These are phyloP conservation scores for Penicillium chermesinum DNA, from an alignment of 495 filamentous ascomycete genomes.

Conservation along the genomic window DNA sequence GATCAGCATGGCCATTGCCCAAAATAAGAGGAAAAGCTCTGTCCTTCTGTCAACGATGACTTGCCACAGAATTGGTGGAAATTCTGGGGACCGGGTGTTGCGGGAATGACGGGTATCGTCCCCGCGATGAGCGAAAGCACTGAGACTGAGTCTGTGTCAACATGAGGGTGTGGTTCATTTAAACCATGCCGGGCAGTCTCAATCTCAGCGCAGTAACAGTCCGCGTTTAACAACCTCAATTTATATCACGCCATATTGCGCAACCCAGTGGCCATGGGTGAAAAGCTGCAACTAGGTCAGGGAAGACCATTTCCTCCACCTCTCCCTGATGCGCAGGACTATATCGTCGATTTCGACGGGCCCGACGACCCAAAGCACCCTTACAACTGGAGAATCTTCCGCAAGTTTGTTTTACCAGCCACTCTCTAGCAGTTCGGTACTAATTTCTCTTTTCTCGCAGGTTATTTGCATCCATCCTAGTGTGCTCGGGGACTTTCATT, in stretches of 20 bases:
- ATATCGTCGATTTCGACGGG: slow-evolving; percentile 52
- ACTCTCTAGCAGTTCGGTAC: background rate
- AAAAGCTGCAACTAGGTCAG: slow-evolving; percentile 13
- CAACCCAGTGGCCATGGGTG: background rate
- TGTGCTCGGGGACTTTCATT: slow-evolving; percentile 47
- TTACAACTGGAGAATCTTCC: slow-evolving; percentile 45
- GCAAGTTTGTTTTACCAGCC: slow-evolving; percentile 17
- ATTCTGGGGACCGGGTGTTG: background rate
- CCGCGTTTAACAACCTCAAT: too few relatives aligned
- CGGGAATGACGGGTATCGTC: slow-evolving; percentile 3
- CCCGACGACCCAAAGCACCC: slow-evolving; percentile 46
- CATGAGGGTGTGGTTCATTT: too few relatives aligned
- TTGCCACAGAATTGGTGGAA: background rate
- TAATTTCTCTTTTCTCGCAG: slow-evolving; percentile 9
- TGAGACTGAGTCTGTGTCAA: too few relatives aligned
- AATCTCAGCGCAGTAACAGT: too few relatives aligned
- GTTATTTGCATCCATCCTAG: slow-evolving; percentile 26
- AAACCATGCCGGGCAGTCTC: too few relatives aligned
- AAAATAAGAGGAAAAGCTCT: too few relatives aligned
- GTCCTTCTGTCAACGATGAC: too few relatives aligned
- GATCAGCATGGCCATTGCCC: background rate
- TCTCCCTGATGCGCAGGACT: slow-evolving; percentile 35
- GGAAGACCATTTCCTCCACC: slow-evolving; percentile 38
- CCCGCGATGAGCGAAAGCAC: background rate
- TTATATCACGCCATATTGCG: too few relatives aligned